Evolutionary conservation across 2,329 filamentous ascomycete species (phyloP), one percentile per base, ranked within the genome.

Genomic region (Calonectria fujianensis): DNA sequence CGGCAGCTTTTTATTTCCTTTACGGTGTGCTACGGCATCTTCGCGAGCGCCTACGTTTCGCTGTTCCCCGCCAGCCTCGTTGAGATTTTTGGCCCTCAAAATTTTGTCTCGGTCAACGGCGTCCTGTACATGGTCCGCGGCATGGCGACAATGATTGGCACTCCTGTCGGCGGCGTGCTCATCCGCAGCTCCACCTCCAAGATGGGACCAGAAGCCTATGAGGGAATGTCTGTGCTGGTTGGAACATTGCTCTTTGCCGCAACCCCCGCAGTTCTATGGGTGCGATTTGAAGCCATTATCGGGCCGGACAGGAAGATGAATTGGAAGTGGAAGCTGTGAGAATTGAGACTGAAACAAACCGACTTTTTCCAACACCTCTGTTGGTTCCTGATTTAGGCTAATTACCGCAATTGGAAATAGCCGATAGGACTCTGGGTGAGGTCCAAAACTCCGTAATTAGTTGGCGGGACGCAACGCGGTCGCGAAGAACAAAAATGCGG

Each of bases 321-420:
- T 29, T 70, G 71, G 71, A 64, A 57, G n/a, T 73, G 71, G 66
- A 70, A 64, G n/a, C n/a, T 61, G 32, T 61, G 8, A 39, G 27
- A 31, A 29, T 20, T 31, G 6, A 54, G 20, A 6, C 20, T 20
- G 6, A 5, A 45, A 48, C 18, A 48, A 41, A 41, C n/a, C 16
- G 3, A 18, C 18, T 7, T 1, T 48, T 48, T n/a, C 9, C 7
- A 6, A 20, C 16, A 10, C n/a, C 7, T n/a, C 7, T 48, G 7
- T 48, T n/a, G 7, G 41, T n/a, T 48, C 18, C 11, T 48, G n/a
- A 9, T 13, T 48, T 24, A 4, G n/a, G 20, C 11, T 8, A 48
- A 13, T 48, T n/a, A 4, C n/a, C 9, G 4, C 41, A 48, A 24
- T n/a, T 2, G 45, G 45, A 24, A 48, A 24, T 24, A 7, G n/a